These are phyloP conservation scores for Oligophagozyma castellii DNA, from an alignment of 1,139 yeast genomes.

Conservation along the genomic window DNA sequence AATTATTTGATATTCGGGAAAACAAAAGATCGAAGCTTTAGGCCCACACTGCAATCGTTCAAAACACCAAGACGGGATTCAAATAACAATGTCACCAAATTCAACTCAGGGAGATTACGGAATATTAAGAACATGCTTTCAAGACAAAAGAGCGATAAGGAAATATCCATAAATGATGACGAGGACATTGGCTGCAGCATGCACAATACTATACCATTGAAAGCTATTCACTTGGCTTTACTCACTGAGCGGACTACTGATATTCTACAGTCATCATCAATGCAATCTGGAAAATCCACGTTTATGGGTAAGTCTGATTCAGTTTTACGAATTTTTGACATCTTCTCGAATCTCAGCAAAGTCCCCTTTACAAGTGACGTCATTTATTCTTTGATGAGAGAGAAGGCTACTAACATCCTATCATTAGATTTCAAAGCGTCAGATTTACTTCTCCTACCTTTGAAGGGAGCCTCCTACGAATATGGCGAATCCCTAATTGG, in stretches of 20 bases:
- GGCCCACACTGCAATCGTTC: too few species aligned
- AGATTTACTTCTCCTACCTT: conserved; percentile 14
- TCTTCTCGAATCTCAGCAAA: conserved; percentile 38
- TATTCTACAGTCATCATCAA: conserved; percentile 46
- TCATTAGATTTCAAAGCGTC: conserved; percentile 7
- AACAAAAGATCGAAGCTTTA: neutral
- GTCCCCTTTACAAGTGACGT: conserved; percentile 40
- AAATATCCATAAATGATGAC: conserved; percentile 8
- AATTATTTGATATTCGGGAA: conserved; percentile 15
- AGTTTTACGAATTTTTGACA: conserved; percentile 37
- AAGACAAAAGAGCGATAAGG: conserved; percentile 9
- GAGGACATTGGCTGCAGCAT: conserved; percentile 12
- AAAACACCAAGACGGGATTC: conserved; percentile 3
- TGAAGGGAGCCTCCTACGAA: conserved; percentile 18
- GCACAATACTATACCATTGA: conserved; percentile 27
- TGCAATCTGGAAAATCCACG: conserved; percentile 22
- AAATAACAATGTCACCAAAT: conserved; percentile 7
- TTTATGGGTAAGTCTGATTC: conserved; percentile 31
- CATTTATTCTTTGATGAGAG: conserved; percentile 34
- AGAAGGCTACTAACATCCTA: conserved; percentile 21
- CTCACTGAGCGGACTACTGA: conserved; percentile 57
- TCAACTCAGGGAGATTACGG: conserved; percentile 12
- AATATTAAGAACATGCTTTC: conserved; percentile 10
- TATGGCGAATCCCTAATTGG: conserved; percentile 5
- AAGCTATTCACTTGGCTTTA: conserved; percentile 44